Evolutionary conservation across 148 eudicot species (phyloP).

Genomic region (Arbutus unedo): DNA sequence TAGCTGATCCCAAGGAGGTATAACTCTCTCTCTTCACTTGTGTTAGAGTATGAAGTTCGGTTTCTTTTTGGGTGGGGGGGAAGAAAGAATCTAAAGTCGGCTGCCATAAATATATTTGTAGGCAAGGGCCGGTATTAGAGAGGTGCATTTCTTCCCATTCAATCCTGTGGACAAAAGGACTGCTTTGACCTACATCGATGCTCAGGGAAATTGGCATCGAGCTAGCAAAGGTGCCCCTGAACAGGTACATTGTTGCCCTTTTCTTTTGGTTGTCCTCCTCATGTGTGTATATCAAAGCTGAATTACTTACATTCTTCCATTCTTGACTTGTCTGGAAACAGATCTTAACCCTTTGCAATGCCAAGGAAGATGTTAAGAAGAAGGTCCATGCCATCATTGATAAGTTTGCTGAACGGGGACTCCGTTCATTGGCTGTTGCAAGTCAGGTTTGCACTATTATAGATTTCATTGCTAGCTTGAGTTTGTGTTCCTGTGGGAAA

Average conservation of each 20-base stretch:
- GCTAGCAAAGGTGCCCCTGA: constrained; percentile 88
- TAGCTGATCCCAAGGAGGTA: constrained; percentile 98
- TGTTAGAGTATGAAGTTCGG: not conserved
- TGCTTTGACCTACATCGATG: constrained; percentile 74
- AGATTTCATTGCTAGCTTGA: not conserved
- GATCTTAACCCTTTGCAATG: constrained; percentile 83
- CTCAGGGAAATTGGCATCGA: constrained; percentile 65
- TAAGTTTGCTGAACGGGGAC: constrained; percentile 88
- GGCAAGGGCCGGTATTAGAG: constrained; percentile 77
- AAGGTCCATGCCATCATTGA: constrained; percentile 80
- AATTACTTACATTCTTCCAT: not conserved
- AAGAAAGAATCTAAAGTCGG: not conserved
- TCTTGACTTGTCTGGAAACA: constrained; percentile 26
- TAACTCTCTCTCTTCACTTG: not conserved
- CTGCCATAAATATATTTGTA: constrained; percentile 17
- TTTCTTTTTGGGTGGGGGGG: not conserved
- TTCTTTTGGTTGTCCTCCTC: not conserved
- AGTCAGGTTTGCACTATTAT: constrained; percentile 52
- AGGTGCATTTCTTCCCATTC: constrained; percentile 78
- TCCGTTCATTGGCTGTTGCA: constrained; percentile 84
- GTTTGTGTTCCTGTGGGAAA: not conserved
- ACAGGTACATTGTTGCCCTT: constrained; percentile 40
- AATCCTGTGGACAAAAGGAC: constrained; percentile 85
- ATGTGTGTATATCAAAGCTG: not conserved
- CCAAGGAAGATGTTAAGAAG: constrained; percentile 78